A percentile compares a stretch with the other conserved stretches of the same genome.
Conservation (phyloP, 768 basidiomycete species). For the Bullera alba region DNA sequence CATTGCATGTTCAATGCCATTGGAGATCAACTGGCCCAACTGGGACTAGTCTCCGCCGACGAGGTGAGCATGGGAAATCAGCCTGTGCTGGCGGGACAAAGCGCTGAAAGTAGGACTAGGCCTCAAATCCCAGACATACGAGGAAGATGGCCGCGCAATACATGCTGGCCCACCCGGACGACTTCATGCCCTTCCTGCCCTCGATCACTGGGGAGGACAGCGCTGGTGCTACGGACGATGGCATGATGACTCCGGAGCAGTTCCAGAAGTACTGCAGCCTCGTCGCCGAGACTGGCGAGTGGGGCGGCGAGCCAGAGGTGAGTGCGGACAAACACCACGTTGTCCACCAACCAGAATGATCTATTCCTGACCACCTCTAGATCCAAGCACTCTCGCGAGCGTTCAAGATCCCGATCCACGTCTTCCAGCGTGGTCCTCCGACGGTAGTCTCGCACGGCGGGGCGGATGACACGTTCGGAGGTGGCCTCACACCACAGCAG, state of each 20-base stretch:
- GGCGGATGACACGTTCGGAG: conserved; percentile 33
- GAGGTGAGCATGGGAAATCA: no score
- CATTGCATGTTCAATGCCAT: conserved; percentile 93
- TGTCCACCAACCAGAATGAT: neutral
- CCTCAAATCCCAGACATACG: conserved; percentile 39
- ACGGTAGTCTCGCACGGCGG: conserved; percentile 78
- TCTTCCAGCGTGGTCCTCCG: conserved; percentile 76
- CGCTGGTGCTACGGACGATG: conserved; percentile 57
- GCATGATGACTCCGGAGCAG: conserved; percentile 59
- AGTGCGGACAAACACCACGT: no score
- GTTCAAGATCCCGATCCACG: conserved; percentile 78
- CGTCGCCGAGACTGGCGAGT: conserved; percentile 75
- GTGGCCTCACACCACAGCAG: conserved; percentile 41
- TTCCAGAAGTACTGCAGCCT: conserved; percentile 69
- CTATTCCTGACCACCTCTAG: conserved; percentile 22
- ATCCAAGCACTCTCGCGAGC: conserved; percentile 78
- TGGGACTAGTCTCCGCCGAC: conserved; percentile 58
- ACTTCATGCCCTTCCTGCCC: conserved; percentile 89
- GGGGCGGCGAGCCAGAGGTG: conserved; percentile 93
- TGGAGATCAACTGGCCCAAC: conserved; percentile 78
- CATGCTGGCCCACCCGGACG: conserved; percentile 72
- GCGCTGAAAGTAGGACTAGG: no score
- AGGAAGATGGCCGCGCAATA: conserved; percentile 70
- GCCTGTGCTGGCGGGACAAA: no score
- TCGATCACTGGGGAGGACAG: conserved; percentile 62